Base-by-base conservation (phyloP, 768 basidiomycete genomes). In the Podaxis sp. region DNA sequence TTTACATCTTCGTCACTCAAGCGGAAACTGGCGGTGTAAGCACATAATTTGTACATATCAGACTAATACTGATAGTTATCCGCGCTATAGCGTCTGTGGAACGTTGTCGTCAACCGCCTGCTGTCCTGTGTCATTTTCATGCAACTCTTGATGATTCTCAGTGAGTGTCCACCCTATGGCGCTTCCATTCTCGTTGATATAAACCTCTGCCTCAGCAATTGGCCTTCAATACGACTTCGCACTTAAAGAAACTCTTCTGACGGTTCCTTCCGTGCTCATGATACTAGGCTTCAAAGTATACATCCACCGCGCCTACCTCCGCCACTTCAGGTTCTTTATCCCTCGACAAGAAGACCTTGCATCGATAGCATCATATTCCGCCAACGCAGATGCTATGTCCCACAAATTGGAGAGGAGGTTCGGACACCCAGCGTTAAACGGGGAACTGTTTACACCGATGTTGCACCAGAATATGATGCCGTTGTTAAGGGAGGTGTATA, bases 21-120 rank as follows among this genome's bases (percentile, higher is more conserved):
- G 87, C 90, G 15, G 94, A 96, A 75, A 89, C 86, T 22, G 94
- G 93, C 49, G 94, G 94, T 40, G 88, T 90, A 74, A 68, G 87
- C 74, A 9, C 8, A 33, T 9, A 33, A 46, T 13, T 4, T 57
- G 60, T 15, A 49, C 40, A 12, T 22, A 55, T 30, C 13, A 9
- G 22, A 36, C 38, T 15, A 33, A 52, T 24, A 55, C 6, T 46
- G 40, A 38, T 38, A 38, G 56, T 57, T 65, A 58, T 40, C 61
- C 63, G 46, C 33, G 57, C 28, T 55, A 4, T 65, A 90, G 89
- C 84, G 89, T 17, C 74, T 90, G 66, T 93, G 91, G 91, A 93
- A 92, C 68, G 83, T 88, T 11, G 80, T 90, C 42, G 76, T 88
- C 74, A 96, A 96, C 73, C 84, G 94, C 52, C 72, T 95, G 8